Base-by-base conservation (phyloP, 2,329 filamentous ascomycete species). In the Stachybotrys elegans region DNA sequence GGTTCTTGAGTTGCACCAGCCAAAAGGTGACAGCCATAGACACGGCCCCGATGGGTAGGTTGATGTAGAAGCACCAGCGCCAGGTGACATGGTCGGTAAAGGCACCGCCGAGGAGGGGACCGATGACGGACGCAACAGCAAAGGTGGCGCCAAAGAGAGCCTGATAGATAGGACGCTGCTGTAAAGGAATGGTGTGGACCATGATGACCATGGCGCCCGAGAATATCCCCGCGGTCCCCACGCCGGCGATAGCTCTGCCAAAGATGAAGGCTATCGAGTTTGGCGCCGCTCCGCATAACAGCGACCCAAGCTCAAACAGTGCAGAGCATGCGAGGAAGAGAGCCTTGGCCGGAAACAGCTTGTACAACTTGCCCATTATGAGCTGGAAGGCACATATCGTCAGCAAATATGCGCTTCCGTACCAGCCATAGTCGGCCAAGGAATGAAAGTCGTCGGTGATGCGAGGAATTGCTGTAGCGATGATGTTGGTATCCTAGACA, bases 371-470 rank as follows among this genome's bases (percentile, higher is more conserved):
- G 4, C 34, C 34, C 4, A 17, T 6, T 6, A 37, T 6, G 4
- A 37, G 34, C n/a, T 37, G 34, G 16, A 55, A 48, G 3, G 49
- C 48, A 7, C 45, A 51, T n/a, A 47, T 38, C n/a, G 52, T 53
- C 43, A 56, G 48, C 12, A 50, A 41, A 37, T 55, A 56, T 13
- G 50, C 48, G 19, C 48, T 48, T 20, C 49, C 51, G 32, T 57
- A 55, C 48, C 46, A 71, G 38, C 64, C 68, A 9, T 72, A 59
- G 44, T 71, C 67, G 8, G 60, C 55, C 1, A 70, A 53, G 16
- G 65, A 55, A 8, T 65, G 53, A 48, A 67, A 57, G 14, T 61
- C 53, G 41, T 58, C 51, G 5, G 58, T 58, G 32, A 65, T 65
- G n/a, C 55, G 57, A 5, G 63, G 65, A 36, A 63, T 59, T 6